Base-by-base conservation (phyloP, 305 asterid species). In the Salvia sclarea region DNA sequence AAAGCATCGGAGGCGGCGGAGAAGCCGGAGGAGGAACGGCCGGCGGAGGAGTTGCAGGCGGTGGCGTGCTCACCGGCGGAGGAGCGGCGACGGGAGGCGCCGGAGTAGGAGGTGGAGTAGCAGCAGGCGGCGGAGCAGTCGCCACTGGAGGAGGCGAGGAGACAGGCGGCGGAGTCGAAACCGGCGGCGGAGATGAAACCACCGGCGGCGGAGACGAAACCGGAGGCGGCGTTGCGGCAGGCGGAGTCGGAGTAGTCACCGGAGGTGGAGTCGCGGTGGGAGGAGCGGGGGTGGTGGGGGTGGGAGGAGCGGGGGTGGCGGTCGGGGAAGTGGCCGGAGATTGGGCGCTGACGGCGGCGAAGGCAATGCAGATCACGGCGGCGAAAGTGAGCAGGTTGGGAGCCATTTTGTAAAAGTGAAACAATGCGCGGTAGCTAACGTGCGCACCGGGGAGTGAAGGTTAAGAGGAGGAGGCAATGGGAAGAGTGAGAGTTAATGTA, bases 321-420 rank as follows among this genome's bases (percentile, higher is more conserved):
- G 78, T 58, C 3, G 78, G 80, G 1, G 81, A 71, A 61, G 75
- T 44, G 0, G 89, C 69, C 45, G 96, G 96, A 69, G 87, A 68
- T 62, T 84, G 93, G 2, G 71, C 86, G 0, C 58, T 58, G 65
- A 82, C 94, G 35, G 78, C 85, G 69, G 88, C 85, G 61, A 74
- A 59, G 71, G 61, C 54, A 54, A 87, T 52, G 90, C 87, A 85
- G 78, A 90, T 66, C 54, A 83, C 41, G 4, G 84, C 91, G 3
- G 72, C 21, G 54, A 73, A 47, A 17, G 77, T 9, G 10, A 57
- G 70, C 0, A 49, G 61, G 21, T 31, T 74, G 16, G 20, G 65
- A 76, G 81, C 87, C 95, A 90, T 89, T 48, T 2, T 14, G 16
- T n/a, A n/a, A n/a, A n/a, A n/a, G n/a, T n/a, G n/a, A n/a, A 31